Conservation (phyloP, 2,329 filamentous ascomycete genomes). For the Aspergillus sojae region DNA sequence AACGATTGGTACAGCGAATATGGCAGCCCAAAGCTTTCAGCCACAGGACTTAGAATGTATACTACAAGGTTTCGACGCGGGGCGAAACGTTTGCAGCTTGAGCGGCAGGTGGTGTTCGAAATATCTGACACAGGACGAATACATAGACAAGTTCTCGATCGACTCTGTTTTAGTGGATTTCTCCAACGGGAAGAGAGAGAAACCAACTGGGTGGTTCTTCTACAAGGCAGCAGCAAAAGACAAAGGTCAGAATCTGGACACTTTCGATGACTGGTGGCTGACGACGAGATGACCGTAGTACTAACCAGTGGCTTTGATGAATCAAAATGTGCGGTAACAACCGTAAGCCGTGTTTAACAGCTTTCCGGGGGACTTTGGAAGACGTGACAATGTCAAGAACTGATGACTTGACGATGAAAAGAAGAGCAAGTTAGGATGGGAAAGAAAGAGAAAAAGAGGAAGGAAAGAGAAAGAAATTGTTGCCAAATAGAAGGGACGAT, state of each 20-base stretch:
- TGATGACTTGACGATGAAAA: constrained; percentile 23
- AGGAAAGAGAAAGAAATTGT: constrained; percentile 15
- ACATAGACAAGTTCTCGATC: constrained; percentile 77
- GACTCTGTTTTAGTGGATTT: constrained; percentile 38
- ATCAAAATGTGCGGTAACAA: constrained; percentile 15
- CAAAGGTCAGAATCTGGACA: constrained; percentile 19
- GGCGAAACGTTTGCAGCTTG: constrained; percentile 97
- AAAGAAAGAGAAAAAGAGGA: constrained; percentile 23
- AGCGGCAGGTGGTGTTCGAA: constrained; percentile 91
- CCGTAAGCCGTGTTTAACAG: constrained; percentile 14
- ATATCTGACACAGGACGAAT: constrained; percentile 95
- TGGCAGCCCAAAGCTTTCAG: constrained; percentile 58
- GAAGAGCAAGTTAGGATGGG: constrained; percentile 15
- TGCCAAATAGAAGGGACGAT: constrained; percentile 28
- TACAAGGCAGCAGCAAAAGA: constrained; percentile 13
- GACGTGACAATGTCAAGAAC: constrained; percentile 19
- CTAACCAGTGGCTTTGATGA: constrained; percentile 21
- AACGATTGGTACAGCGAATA: constrained; percentile 29
- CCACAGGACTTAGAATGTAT: constrained; percentile 88
- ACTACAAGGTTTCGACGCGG: constrained; percentile 91
- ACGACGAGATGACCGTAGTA: constrained; percentile 12
- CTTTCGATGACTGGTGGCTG: constrained; percentile 9
- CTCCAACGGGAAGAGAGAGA: constrained; percentile 38
- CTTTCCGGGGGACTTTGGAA: constrained; percentile 9
- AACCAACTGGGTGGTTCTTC: constrained; percentile 37